Percentiles rank a stretch among this genome's conserved stretches.
Evolutionary conservation across 2,329 filamentous ascomycete genomes (phyloP).

Genomic region (Ustulina deusta): DNA sequence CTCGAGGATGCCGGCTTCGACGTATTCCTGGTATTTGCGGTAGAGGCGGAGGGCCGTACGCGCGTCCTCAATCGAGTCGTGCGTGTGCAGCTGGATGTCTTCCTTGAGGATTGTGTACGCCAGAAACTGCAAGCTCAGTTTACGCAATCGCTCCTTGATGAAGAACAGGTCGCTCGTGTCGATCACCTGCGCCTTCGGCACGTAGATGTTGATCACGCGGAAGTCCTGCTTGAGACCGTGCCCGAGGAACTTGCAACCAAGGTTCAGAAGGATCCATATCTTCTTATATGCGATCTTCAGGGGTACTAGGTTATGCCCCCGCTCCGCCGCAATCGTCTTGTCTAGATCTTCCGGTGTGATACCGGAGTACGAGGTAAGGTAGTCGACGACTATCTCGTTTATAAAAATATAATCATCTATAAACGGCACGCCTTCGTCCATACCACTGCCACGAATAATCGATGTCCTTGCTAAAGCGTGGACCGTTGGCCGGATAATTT

Average conservation of each 20-base stretch:
- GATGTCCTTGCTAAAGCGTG: constrained; percentile 94
- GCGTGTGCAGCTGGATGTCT: constrained; percentile 90
- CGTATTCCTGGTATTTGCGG: constrained; percentile 88
- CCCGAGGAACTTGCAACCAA: constrained; percentile 93
- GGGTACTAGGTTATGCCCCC: constrained; percentile 80
- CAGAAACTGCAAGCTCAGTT: constrained; percentile 89
- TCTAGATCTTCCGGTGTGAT: constrained; percentile 89
- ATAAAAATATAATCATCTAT: constrained; percentile 98
- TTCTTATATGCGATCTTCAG: constrained; percentile 97
- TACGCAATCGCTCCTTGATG: constrained; percentile 82
- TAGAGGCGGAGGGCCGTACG: constrained; percentile 89
- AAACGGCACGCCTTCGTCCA: constrained; percentile 84
- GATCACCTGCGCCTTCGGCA: constrained; percentile 89
- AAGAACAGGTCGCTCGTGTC: constrained; percentile 95
- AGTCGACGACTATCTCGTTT: constrained; percentile 91
- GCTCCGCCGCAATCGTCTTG: constrained; percentile 71
- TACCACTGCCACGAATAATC: constrained; percentile 83
- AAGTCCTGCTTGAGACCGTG: constrained; percentile 96
- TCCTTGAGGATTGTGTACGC: constrained; percentile 93
- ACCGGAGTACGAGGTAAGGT: constrained; percentile 93
- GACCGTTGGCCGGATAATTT: constrained; percentile 90
- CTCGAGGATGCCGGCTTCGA: constrained; percentile 85
- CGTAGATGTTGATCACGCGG: constrained; percentile 97
- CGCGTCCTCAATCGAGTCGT: constrained; percentile 96
- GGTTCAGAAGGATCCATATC: constrained; percentile 93